These are phyloP conservation scores for Ambrosiella xylebori DNA, from an alignment of 2,329 filamentous ascomycete species.

Conservation along the genomic window DNA sequence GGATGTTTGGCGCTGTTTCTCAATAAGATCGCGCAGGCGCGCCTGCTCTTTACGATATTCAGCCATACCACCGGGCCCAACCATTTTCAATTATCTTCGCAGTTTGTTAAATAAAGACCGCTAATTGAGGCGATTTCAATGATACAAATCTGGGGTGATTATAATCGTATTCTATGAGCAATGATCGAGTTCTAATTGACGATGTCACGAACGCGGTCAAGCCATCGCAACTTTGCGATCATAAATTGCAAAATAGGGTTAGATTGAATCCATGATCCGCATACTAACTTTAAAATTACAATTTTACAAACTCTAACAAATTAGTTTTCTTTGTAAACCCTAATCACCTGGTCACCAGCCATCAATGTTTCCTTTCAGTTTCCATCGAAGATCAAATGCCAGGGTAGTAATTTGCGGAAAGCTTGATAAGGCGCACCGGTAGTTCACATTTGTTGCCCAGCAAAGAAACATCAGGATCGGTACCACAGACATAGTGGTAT, in stretches of 20 bases:
- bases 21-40: conserved; percentile 30
- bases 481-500: no score
- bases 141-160: not conserved
- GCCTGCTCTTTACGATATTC: conserved; percentile 35
- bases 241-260: not conserved
- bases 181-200: no score
- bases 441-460: no score
- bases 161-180: no score
- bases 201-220: no score
- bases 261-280: not conserved
- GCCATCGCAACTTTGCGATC: no score
- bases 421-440: no score
- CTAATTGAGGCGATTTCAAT: not conserved
- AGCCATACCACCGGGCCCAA: conserved; percentile 17
- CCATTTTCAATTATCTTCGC: conserved; percentile 5
- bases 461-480: no score
- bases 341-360: conserved; percentile 4
- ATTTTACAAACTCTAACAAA: not conserved
- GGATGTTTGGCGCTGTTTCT: conserved; percentile 25
- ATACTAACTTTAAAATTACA: not conserved
- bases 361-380: conserved; percentile 1
- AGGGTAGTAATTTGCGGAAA: not conserved
- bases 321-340: not conserved
- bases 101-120: not conserved
- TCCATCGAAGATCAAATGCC: no score